Evolutionary conservation across 2,329 filamentous ascomycete species (phyloP), one percentile per base, ranked within the genome.

Genomic region (Leptographium radiaticola): DNA sequence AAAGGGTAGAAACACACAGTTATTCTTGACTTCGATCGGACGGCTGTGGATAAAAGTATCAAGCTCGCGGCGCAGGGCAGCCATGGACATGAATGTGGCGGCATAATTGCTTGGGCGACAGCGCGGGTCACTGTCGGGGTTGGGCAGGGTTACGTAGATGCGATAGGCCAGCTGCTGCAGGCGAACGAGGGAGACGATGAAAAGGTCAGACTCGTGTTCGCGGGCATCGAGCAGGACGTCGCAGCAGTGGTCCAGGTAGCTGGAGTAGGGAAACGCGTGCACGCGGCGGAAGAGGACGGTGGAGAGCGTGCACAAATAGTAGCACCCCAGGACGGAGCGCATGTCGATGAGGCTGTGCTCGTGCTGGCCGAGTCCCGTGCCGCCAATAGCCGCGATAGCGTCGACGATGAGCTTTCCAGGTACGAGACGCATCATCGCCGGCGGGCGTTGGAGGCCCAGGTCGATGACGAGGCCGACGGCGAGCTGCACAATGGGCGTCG

Each of bases 301-400:
- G 3, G 63, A 57, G 46, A 50, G 15, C 10, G 52, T 31, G 7
- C 65, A 63, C 2, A 69, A 50, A 30, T 71, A 71, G 43, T 68
- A 74, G 50, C 66, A 64, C 0, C 70, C 71, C 0, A 74, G 57
- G 3, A 70, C 60, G 0, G 71, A 65, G 0, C 71, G 66, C 57
- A 69, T 68, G 38, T 73, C 70, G 0, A 67, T 63, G 0, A 64
- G 53, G 3, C 64, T 63, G 15, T 68, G 68, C n/a, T 47, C 49
- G 1, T 61, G 52, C 0, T 46, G 44, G 18, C 59, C 62, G 9
- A 18, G 13, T 2, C 51, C 51, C 5, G 55, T 53, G 0, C 55
- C 55, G 2, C 58, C 58, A 0, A 59, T 55, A 0, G 61, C 59
- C 0, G 57, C 52, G 61, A 64, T 63, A 0, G 64, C 67, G 12